These are phyloP conservation scores for Cupressus sempervirens DNA, from an alignment of 75 land plant species.

Conservation along the genomic window DNA sequence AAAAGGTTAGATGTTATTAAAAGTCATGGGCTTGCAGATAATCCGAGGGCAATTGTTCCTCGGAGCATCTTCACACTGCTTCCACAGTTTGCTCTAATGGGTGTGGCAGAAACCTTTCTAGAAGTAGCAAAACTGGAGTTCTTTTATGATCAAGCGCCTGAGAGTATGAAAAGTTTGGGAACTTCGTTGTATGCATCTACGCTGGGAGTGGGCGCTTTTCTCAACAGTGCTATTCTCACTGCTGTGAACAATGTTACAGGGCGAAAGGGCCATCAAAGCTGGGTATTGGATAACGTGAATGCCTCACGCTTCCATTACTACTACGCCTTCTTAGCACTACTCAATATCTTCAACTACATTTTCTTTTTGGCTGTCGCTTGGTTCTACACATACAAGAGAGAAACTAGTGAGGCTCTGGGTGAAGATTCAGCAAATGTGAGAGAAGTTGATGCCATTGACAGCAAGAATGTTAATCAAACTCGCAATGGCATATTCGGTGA, in stretches of 20 bases:
- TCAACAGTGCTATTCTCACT: conserved; percentile 34
- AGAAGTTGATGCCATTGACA: too few species aligned
- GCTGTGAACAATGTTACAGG: conserved; percentile 48
- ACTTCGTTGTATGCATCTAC: too few species aligned
- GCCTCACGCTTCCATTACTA: conserved; percentile 58
- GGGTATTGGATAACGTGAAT: conserved; percentile 41
- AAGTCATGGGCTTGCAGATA: conserved; percentile 17
- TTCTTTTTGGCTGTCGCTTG: conserved; percentile 47
- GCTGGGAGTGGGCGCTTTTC: too few species aligned
- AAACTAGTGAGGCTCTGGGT: neutral
- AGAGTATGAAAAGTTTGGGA: conserved; percentile 33
- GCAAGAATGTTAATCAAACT: too few species aligned
- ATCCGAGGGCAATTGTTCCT: too few species aligned
- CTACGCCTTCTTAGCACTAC: conserved; percentile 52
- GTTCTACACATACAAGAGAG: conserved; percentile 42
- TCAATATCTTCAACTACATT: conserved; percentile 36
- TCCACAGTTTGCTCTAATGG: conserved; percentile 62
- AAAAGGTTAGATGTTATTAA: conserved; percentile 27
- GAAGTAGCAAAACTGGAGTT: conserved; percentile 60
- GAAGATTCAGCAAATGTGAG: neutral
- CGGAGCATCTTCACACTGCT: too few species aligned
- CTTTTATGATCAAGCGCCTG: conserved; percentile 72
- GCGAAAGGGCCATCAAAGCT: conserved; percentile 41
- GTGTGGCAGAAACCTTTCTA: conserved; percentile 44
- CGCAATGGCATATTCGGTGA: too few species aligned